Percentiles rank a stretch among this genome's conserved stretches.
Evolutionary conservation across 208 protist species (phyloP).

Genomic region (Hexamita inflata): DNA sequence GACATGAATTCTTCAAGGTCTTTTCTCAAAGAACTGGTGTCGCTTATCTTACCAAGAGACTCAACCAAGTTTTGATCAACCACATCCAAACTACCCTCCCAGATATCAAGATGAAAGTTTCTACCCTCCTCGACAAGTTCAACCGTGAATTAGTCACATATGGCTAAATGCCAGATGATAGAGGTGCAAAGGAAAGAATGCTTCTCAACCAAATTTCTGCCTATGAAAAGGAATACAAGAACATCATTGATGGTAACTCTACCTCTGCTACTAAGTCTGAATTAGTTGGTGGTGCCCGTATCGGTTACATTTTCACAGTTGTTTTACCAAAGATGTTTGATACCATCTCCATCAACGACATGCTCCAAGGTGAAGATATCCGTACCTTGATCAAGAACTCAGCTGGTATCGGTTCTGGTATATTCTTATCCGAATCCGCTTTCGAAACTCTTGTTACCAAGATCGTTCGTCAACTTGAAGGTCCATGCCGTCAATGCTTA

Average conservation of each 20-base stretch:
- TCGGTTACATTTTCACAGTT: slow-evolving; percentile 29
- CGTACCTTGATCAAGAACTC: slow-evolving; percentile 35
- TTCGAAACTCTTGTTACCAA: slow-evolving; percentile 31
- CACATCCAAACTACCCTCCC: slow-evolving; percentile 37
- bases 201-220: background rate
- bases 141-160: slow-evolving; percentile 14
- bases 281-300: slow-evolving; percentile 36
- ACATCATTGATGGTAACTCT: slow-evolving; percentile 21
- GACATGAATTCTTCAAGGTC: slow-evolving; percentile 6
- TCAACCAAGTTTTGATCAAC: slow-evolving; percentile 37
- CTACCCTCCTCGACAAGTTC: slow-evolving; percentile 19
- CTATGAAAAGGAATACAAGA: background rate
- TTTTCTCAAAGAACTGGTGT: slow-evolving; percentile 15
- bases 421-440: slow-evolving; percentile 33
- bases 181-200: background rate
- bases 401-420: background rate
- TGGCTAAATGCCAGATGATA: background rate
- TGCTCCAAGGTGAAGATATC: slow-evolving; percentile 22
- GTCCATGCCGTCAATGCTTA: slow-evolving; percentile 10
- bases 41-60: slow-evolving; percentile 29
- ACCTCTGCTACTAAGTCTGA: slow-evolving; percentile 7
- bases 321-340: slow-evolving; percentile 23
- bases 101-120: slow-evolving; percentile 28
- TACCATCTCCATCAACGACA: background rate
- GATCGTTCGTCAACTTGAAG: slow-evolving; percentile 18